Conservation (phyloP, 2,329 filamentous ascomycete species). For the Sphaerulina musiva region DNA sequence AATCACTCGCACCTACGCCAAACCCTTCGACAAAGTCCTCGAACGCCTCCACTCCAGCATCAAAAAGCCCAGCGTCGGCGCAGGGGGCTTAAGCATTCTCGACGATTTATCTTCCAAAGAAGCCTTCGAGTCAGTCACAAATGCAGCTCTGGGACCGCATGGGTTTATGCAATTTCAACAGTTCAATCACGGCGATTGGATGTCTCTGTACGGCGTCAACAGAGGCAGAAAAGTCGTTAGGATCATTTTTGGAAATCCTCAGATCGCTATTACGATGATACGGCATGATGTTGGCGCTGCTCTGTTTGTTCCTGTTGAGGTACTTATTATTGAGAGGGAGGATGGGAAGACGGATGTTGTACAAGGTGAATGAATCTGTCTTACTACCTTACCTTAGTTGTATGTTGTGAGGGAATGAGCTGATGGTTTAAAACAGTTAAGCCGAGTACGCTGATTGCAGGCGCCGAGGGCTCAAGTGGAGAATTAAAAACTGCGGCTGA, state of each 20-base stretch:
- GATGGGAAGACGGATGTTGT: constrained; percentile 16
- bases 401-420: neutral
- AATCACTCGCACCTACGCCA: constrained; percentile 13
- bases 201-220: constrained; percentile 12
- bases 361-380: constrained; percentile 3
- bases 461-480: constrained; percentile 4
- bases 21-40: constrained; percentile 15
- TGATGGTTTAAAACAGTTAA: constrained; percentile 5
- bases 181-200: constrained; percentile 15
- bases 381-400: no score
- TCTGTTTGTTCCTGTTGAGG: constrained; percentile 20
- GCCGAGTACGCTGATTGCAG: constrained; percentile 18
- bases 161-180: constrained; percentile 16
- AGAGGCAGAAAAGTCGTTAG: constrained; percentile 10
- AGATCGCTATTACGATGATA: constrained; percentile 16
- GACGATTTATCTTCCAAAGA: constrained; percentile 14
- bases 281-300: constrained; percentile 17
- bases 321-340: constrained; percentile 12
- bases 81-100: constrained; percentile 15
- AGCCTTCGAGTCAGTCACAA: constrained; percentile 11
- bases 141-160: constrained; percentile 14
- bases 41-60: constrained; percentile 15
- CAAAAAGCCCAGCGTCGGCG: constrained; percentile 4
- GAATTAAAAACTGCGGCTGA: constrained; percentile 14
- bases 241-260: constrained; percentile 17